A percentile compares a stretch with the other conserved stretches of the same genome.
These are phyloP conservation scores for Cryptosporidium sp. DNA, from an alignment of 169 alveolate genomes.

Conservation along the genomic window DNA sequence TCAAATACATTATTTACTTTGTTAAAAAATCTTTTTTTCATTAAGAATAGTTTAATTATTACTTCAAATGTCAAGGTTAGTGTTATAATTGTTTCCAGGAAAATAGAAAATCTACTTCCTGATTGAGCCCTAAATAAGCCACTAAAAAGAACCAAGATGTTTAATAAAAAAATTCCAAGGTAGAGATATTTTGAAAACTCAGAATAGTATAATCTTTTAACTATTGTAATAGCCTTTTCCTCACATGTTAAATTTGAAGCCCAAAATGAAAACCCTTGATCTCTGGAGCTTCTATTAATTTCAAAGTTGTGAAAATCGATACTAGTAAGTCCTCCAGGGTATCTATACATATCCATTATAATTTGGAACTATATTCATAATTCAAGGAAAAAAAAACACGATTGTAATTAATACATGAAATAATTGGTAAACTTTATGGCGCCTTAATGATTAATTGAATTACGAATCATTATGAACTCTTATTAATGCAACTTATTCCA, in stretches of 20 bases:
- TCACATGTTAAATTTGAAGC: conserved; percentile 44
- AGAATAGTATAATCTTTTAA: conserved; percentile 65
- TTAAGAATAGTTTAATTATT: conserved; percentile 44
- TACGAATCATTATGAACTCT: neutral
- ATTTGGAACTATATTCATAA: neutral
- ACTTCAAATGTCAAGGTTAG: conserved; percentile 53
- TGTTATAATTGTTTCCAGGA: conserved; percentile 46
- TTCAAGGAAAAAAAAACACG: neutral
- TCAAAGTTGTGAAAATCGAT: conserved; percentile 43
- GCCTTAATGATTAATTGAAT: conserved; percentile 7
- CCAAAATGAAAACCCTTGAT: neutral
- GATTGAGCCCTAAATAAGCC: conserved; percentile 39
- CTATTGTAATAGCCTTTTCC: conserved; percentile 50
- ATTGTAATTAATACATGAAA: neutral
- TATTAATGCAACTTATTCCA: neutral
- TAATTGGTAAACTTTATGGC: neutral
- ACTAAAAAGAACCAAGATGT: conserved; percentile 33
- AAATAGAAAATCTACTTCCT: conserved; percentile 35
- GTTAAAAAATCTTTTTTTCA: conserved; percentile 46
- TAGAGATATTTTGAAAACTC: conserved; percentile 64
- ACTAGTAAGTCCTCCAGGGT: conserved; percentile 46
- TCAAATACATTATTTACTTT: conserved; percentile 44
- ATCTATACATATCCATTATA: conserved; percentile 64
- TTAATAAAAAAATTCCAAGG: conserved; percentile 44
- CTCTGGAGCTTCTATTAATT: conserved; percentile 13